Conservation (phyloP, 2,329 filamentous ascomycete species). For the Huntiella decipiens region DNA sequence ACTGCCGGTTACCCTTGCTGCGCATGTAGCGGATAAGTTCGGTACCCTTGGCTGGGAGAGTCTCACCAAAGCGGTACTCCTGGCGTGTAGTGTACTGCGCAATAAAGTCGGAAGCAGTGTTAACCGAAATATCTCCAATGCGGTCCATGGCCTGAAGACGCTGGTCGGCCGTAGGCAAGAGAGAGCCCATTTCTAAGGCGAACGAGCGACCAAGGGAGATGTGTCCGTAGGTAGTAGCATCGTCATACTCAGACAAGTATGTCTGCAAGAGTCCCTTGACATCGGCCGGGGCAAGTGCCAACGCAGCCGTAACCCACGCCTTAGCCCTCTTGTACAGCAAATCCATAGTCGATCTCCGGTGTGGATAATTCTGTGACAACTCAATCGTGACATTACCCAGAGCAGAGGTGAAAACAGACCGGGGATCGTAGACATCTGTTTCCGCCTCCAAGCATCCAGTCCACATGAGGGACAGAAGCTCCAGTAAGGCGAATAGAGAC, state of each 20-base stretch:
- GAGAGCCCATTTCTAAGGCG: constrained; percentile 75
- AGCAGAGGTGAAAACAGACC: constrained; percentile 58
- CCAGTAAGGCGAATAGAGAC: constrained; percentile 80
- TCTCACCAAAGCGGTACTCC: constrained; percentile 78
- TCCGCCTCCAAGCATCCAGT: constrained; percentile 83
- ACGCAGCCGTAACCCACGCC: constrained; percentile 59
- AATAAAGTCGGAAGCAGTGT: constrained; percentile 88
- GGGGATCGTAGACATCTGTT: constrained; percentile 80
- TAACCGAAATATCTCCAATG: constrained; percentile 55
- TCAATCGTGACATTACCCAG: constrained; percentile 67
- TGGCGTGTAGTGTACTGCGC: constrained; percentile 94
- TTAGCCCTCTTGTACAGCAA: constrained; percentile 59
- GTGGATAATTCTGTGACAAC: constrained; percentile 80
- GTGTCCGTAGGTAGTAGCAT: constrained; percentile 78
- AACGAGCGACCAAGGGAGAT: constrained; percentile 87
- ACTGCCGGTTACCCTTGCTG: constrained; percentile 34
- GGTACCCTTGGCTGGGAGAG: constrained; percentile 46
- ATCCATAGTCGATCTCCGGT: constrained; percentile 63
- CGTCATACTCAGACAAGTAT: constrained; percentile 85
- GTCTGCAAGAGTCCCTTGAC: constrained; percentile 91
- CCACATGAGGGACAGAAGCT: constrained; percentile 90
- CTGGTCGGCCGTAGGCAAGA: constrained; percentile 72
- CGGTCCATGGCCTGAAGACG: constrained; percentile 65
- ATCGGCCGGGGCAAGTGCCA: constrained; percentile 75
- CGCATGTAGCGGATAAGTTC: constrained; percentile 36